These are phyloP conservation scores for Pelargonium fulgidum DNA, from an alignment of 441 rosid species.

Conservation along the genomic window DNA sequence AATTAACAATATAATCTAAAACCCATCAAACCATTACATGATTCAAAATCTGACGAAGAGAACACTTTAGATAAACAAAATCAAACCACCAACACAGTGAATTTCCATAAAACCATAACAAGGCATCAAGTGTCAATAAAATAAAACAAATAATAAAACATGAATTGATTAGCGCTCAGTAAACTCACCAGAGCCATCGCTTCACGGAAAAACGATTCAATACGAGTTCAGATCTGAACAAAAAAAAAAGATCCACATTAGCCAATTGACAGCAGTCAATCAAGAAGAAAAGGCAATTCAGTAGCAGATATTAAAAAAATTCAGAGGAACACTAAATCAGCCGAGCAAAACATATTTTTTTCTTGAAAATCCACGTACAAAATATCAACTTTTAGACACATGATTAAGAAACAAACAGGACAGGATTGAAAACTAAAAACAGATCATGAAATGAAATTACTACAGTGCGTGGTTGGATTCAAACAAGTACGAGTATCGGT, in stretches of 20 bases:
- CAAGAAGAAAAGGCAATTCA: neutral
- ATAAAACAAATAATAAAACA: no score
- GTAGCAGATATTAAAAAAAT: neutral
- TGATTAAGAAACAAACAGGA: neutral
- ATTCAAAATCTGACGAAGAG: no score
- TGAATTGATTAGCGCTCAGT: neutral
- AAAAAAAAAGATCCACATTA: neutral
- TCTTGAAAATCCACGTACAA: neutral
- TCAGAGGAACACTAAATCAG: neutral
- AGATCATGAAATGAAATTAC: neutral
- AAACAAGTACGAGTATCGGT: neutral
- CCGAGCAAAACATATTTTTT: neutral
- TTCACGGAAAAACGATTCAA: neutral
- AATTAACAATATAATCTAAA: no score
- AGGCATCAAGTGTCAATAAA: no score
- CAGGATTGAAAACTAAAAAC: neutral
- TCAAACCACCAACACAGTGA: no score
- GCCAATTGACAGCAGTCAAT: neutral
- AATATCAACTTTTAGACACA: neutral
- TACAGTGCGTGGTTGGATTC: neutral
- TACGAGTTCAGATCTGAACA: neutral
- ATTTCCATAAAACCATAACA: no score
- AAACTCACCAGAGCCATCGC: slow-evolving; percentile 20
- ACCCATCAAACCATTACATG: no score
- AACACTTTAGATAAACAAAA: no score